A percentile compares a stretch with the other conserved stretches of the same genome.
These are phyloP conservation scores for Metschnikowia colocasiae DNA, from an alignment of 805 yeast genomes.

Conservation along the genomic window DNA sequence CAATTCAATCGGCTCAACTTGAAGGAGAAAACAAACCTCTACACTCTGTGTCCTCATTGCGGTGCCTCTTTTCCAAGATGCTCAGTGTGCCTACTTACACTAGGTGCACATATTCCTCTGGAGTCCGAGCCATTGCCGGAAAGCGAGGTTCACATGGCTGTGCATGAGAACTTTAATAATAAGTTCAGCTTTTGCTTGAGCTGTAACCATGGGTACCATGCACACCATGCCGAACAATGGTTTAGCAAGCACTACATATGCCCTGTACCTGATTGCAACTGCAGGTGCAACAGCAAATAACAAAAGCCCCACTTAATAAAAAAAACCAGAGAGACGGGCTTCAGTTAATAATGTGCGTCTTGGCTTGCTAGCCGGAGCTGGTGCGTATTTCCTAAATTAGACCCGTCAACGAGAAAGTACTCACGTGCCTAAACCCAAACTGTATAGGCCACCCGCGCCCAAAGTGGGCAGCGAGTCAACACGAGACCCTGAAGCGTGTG, in stretches of 20 bases:
- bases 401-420: background rate
- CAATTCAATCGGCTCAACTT: slow-evolving; percentile 29
- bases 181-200: slow-evolving; percentile 91
- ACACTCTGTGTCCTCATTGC: slow-evolving; percentile 70
- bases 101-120: slow-evolving; percentile 61
- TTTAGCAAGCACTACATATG: slow-evolving; percentile 81
- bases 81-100: slow-evolving; percentile 77
- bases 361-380: too few relatives aligned
- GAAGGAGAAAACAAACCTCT: slow-evolving; percentile 19
- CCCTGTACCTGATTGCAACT: slow-evolving; percentile 91
- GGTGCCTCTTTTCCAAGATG: slow-evolving; percentile 86
- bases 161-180: slow-evolving; percentile 24
- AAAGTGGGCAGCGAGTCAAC: slow-evolving; percentile 3
- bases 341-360: too few relatives aligned
- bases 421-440: slow-evolving; percentile 1
- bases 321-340: too few relatives aligned
- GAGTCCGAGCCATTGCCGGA: slow-evolving; percentile 21
- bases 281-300: slow-evolving; percentile 66
- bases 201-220: slow-evolving; percentile 93
- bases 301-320: background rate
- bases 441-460: slow-evolving; percentile 6
- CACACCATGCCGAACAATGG: slow-evolving; percentile 96
- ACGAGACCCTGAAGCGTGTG: slow-evolving; percentile 1
- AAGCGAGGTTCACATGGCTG: slow-evolving; percentile 3
- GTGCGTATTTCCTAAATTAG: background rate